Conservation (phyloP, 306 rosid species). For the Senna tora region DNA sequence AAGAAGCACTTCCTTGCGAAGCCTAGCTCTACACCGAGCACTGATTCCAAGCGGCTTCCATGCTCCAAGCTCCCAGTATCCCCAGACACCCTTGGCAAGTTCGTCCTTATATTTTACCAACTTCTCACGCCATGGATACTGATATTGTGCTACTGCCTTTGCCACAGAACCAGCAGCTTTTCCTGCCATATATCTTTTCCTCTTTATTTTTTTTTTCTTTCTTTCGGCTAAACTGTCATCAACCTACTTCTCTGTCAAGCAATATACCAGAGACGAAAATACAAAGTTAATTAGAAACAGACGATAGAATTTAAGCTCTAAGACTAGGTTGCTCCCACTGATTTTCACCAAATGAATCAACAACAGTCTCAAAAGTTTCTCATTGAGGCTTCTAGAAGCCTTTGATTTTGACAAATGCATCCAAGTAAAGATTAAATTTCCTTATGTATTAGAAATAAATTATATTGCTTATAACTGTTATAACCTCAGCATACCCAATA, state of each 20-base stretch:
- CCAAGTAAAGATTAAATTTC: neutral
- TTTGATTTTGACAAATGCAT: neutral
- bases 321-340: neutral
- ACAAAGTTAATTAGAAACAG: slow-evolving; percentile 4
- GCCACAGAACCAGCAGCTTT: slow-evolving; percentile 57
- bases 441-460: neutral
- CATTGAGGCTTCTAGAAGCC: neutral
- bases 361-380: neutral
- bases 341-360: neutral
- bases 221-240: neutral
- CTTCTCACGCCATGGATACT: slow-evolving; percentile 83
- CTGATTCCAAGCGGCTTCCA: slow-evolving; percentile 83
- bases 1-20: slow-evolving; percentile 78
- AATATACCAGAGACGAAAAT: slow-evolving; percentile 10
- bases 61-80: slow-evolving; percentile 90
- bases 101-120: slow-evolving; percentile 62
- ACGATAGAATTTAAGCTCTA: neutral
- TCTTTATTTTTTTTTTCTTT: slow-evolving; percentile 35
- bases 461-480: neutral
- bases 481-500: slow-evolving; percentile 3
- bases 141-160: slow-evolving; percentile 66
- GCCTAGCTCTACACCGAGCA: slow-evolving; percentile 70
- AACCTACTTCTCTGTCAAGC: slow-evolving; percentile 9
- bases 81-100: slow-evolving; percentile 84
- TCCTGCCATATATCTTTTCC: slow-evolving; percentile 56